Conservation (phyloP, 495 filamentous ascomycete genomes). For the Aspergillus ellipticus region DNA sequence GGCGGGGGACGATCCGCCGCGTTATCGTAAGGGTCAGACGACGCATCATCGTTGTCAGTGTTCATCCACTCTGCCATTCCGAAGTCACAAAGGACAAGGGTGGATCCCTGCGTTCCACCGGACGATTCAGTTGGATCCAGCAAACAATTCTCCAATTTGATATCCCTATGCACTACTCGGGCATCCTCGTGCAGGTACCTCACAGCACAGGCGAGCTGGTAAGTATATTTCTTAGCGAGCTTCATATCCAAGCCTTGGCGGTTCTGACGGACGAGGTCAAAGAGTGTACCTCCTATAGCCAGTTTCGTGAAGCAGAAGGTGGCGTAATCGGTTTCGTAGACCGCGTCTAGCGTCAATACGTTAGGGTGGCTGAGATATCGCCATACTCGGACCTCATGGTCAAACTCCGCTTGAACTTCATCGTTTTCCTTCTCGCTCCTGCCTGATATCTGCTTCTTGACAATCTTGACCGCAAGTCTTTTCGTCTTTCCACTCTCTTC, state of each 20-base stretch:
- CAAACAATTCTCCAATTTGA: conserved; percentile 77
- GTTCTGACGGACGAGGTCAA: conserved; percentile 60
- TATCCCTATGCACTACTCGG: conserved; percentile 66
- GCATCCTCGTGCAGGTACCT: conserved; percentile 74
- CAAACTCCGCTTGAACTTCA: conserved; percentile 66
- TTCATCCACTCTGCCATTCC: conserved; percentile 71
- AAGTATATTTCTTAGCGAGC: conserved; percentile 60
- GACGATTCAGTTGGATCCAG: conserved; percentile 51
- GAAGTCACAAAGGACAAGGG: conserved; percentile 68
- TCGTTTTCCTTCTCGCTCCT: conserved; percentile 64
- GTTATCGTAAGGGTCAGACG: conserved; percentile 47
- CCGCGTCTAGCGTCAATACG: conserved; percentile 61
- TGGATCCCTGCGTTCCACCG: conserved; percentile 48
- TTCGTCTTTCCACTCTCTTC: conserved; percentile 50
- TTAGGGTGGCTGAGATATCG: conserved; percentile 63
- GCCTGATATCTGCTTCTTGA: conserved; percentile 56
- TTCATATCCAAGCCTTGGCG: conserved; percentile 50
- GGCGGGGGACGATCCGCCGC: conserved; percentile 44
- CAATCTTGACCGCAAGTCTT: conserved; percentile 66
- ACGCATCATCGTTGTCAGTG: conserved; percentile 47
- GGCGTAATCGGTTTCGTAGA: conserved; percentile 67
- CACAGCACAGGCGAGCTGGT: conserved; percentile 65
- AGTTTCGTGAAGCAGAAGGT: conserved; percentile 73
- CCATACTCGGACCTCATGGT: conserved; percentile 72
- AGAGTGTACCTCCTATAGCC: conserved; percentile 65